Base-by-base conservation (phyloP, 2,329 filamentous ascomycete species). In the Talaromyces sp. region DNA sequence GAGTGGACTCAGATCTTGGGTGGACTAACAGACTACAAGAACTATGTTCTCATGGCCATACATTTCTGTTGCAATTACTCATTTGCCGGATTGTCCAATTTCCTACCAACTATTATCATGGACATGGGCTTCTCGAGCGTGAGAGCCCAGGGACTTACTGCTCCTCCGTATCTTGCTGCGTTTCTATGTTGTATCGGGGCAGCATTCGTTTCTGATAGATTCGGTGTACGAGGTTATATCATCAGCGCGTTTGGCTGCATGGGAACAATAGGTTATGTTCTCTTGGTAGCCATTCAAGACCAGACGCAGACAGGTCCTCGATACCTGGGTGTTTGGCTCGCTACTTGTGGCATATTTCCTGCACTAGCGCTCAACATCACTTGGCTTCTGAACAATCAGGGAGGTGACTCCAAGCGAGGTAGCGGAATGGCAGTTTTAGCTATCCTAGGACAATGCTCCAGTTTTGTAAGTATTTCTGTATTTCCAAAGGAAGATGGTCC, bases 41-140 rank as follows among this genome's bases (percentile, higher is more conserved):
- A 66, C n/a, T 66, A 64, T 33, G 27, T 66, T 35, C 62, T 65
- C 19, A 57, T 57, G 10, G 65, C 60, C 19, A 48, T 63, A 41
- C 31, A 27, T 37, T 45, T 33, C 24, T 50, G 56, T 33, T 61
- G 24, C 14, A 52, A 31, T 27, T 47, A 47, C 43, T 47, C 48
- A 14, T 66, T 66, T 35, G 65, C 56, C 8, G 65, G 47, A 13
- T 58, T 67, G 9, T 57, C 65, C 14, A 48, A 37, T 7, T 66
- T 61, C 56, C 52, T 66, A 8, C 65, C 65, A 11, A 66, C 65
- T n/a, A 66, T 66, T 19, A 60, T 66, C 47, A 22, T 60, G 22
- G 64, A 65, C 41, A 68, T 69, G 56, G 68, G 68, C 11, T 69
- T 59, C 59, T 67, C 68, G 3, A 57, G 60, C 11, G 45, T 69